Percentiles rank a stretch among this genome's conserved stretches.
Conservation (phyloP, 768 basidiomycete genomes). For the Boletus vinaceobasis region DNA sequence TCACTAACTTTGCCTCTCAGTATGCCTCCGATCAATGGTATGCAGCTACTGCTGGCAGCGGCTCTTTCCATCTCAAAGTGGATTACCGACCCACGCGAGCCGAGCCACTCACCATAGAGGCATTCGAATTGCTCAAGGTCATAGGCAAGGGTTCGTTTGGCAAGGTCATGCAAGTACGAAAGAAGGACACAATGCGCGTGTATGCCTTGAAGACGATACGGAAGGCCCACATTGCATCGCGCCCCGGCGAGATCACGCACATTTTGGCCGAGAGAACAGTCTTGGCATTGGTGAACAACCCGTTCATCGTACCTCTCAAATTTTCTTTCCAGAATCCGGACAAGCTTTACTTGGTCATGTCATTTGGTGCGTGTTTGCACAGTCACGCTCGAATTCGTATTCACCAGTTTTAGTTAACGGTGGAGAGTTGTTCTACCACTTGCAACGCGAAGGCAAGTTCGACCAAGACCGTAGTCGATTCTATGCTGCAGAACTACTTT, state of each 20-base stretch:
- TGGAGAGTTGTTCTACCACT: constrained; percentile 95
- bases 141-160: constrained; percentile 98
- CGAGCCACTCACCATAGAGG: constrained; percentile 89
- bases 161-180: constrained; percentile 99
- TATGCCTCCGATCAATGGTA: constrained; percentile 92
- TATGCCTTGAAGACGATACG: constrained; percentile 98
- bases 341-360: constrained; percentile 96
- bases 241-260: constrained; percentile 96
- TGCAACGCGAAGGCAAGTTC: constrained; percentile 96
- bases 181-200: constrained; percentile 96
- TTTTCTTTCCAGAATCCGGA: constrained; percentile 98
- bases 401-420: constrained; percentile 69
- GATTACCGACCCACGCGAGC: constrained; percentile 86
- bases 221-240: constrained; percentile 95
- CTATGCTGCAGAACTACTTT: constrained; percentile 96
- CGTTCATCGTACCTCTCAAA: constrained; percentile 98
- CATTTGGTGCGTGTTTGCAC: constrained; percentile 62
- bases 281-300: constrained; percentile 94
- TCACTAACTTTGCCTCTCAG: constrained; percentile 34
- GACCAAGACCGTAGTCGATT: constrained; percentile 91
- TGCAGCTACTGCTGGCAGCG: constrained; percentile 73
- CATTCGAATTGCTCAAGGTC: constrained; percentile 94
- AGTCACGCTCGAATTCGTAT: neutral
- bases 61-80: constrained; percentile 94
- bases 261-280: constrained; percentile 97